Base-by-base conservation (phyloP, 2,329 filamentous ascomycete genomes). In the Fusarium tricinctum region DNA sequence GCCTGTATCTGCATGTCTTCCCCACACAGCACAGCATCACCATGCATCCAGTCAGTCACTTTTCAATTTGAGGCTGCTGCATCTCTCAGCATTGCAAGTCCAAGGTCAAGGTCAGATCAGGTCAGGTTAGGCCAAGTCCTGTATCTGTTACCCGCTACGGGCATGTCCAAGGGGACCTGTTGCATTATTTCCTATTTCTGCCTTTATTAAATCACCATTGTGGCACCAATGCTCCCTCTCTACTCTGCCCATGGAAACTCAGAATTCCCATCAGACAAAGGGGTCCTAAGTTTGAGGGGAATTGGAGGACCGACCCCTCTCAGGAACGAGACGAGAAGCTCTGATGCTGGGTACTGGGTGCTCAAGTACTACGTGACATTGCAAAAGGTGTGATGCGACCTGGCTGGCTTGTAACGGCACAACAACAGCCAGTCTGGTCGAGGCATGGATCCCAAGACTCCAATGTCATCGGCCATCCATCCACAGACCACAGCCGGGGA, bases 221-320 rank as follows among this genome's bases (percentile, higher is more conserved):
- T 64, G 52, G 46, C 23, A 50, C 54, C 46, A 6, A 48, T 28
- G 26, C 33, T 33, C 20, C 23, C 23, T 23, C 8, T 23, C 23
- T 23, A 1, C n/a, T 47, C 59, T 43, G 38, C 28, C 54, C 42
- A 42, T 49, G 17, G 32, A 46, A 63, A 56, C 20, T 32, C 46
- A 65, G 47, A 59, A 52, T 40, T 54, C 32, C 30, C 47, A 69
- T 68, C 54, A 42, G 38, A 70, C 66, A 65, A 69, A 68, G 51
- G 67, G 68, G 50, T 59, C 66, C 66, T 68, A 55, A 68, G 65
- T 73, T 73, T 73, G 70, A 69, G 70, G 70, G 68, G 64, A 68
- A 72, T 73, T 73, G 44, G 68, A 73, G 70, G 70, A 70, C 64
- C 67, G 54, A 40, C 64, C 54, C 64, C 33, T 58, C 39, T 47